Conservation (phyloP, 2,329 filamentous ascomycete species). For the Aspergillus puulaauensis region DNA sequence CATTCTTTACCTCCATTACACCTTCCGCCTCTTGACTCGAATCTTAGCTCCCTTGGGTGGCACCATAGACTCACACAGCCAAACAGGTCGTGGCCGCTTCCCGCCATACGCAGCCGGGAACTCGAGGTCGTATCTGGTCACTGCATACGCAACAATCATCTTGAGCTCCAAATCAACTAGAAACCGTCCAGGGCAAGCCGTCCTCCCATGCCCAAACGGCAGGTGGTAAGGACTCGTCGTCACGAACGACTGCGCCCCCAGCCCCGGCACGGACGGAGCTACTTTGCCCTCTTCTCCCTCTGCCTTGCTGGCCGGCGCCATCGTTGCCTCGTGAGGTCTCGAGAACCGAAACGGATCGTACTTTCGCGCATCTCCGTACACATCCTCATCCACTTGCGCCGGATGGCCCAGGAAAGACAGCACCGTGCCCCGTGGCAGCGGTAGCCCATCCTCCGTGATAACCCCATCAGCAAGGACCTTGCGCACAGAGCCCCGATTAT, state of each 20-base stretch:
- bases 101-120: conserved; percentile 9
- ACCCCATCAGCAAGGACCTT: conserved; percentile 26
- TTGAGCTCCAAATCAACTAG: conserved; percentile 14
- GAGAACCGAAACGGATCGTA: conserved; percentile 48
- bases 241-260: conserved; percentile 6
- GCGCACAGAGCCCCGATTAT: conserved; percentile 24
- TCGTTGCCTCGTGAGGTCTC: conserved; percentile 13
- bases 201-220: conserved; percentile 5
- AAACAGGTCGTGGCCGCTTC: too few relatives aligned
- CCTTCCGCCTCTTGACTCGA: too few relatives aligned
- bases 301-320: neutral
- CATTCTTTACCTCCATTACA: too few relatives aligned
- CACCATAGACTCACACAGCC: too few relatives aligned
- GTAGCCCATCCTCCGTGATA: conserved; percentile 11
- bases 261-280: neutral
- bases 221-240: conserved; percentile 8
- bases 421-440: conserved; percentile 16
- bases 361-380: conserved; percentile 34
- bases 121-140: conserved; percentile 5
- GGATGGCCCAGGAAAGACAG: conserved; percentile 19
- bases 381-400: conserved; percentile 27
- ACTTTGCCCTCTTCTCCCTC: too few relatives aligned
- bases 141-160: conserved; percentile 13
- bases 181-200: conserved; percentile 7
- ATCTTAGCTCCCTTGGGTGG: too few relatives aligned